Evolutionary conservation across 352 stramenopile species (phyloP), one percentile per base, ranked within the genome.

Genomic region (Phytopythium mirpurense): DNA sequence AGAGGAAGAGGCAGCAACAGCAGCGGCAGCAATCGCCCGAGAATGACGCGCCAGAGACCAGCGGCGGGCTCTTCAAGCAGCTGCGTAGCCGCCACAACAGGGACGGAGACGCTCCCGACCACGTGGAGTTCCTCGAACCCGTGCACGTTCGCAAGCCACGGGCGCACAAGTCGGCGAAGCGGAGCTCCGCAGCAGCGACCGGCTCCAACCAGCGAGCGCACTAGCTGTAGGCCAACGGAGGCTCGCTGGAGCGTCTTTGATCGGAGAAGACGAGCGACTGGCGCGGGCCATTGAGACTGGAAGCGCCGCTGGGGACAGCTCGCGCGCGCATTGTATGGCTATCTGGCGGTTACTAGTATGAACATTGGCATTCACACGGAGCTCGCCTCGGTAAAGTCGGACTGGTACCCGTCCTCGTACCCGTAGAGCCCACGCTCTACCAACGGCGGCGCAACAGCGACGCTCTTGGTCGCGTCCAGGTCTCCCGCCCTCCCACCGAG

Each of bases 51-150:
- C n/a, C 14, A 0, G 0, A 9, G 3, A 2, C 21, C 1, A 14
- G 18, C n/a, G 46, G 52, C n/a, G 40, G 55, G 26, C 40, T 80
- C 26, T 61, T 73, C 52, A 79, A 74, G 49, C 31, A 44, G 21
- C 61, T 82, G 21, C 54, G 83, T 36, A 34, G 56, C 23, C 64
- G 47, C 26, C 66, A 55, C 16, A 48, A 51, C 3, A 64, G 62
- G 26, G 32, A 11, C 16, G 57, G 60, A 56, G 57, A 55, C 3
- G 29, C 36, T 27, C 54, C 23, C 7, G 59, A 72, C 37, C 50
- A 70, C 37, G 56, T 86, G n/a, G 76, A 86, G 54, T 87, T 84
- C 54, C 61, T 75, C 10, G 66, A 74, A 19, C 76, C 76, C 0
- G 64, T 87, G 18, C 69, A 83, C 50, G 66, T 78, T 23, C 71